Evolutionary conservation across 306 rosid genomes (phyloP).

Genomic region (Delonix regia): DNA sequence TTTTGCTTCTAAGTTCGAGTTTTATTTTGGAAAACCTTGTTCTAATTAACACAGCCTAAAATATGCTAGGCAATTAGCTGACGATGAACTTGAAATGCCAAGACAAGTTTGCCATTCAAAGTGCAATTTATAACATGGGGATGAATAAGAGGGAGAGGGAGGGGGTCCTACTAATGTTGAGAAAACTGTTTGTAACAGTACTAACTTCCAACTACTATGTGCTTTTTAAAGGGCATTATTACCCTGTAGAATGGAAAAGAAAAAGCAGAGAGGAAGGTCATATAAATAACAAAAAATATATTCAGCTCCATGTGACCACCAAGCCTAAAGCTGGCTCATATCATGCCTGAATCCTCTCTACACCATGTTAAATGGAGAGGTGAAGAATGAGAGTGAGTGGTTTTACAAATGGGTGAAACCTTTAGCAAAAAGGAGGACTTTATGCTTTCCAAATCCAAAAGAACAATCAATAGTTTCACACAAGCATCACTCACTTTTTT

Average conservation of each 20-base stretch:
- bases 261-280: constrained; percentile 22
- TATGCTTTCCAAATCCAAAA: constrained; percentile 31
- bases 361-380: constrained; percentile 11
- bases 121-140: constrained; percentile 3
- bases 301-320: constrained; percentile 48
- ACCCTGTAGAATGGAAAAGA: constrained; percentile 24
- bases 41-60: neutral
- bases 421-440: constrained; percentile 41
- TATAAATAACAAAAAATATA: constrained; percentile 48
- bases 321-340: constrained; percentile 38
- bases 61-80: neutral
- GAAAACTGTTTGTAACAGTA: constrained; percentile 27
- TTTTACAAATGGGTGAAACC: constrained; percentile 44
- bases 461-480: constrained; percentile 24
- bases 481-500: constrained; percentile 17
- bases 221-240: constrained; percentile 43
- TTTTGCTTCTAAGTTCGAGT: neutral
- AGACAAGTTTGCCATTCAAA: constrained; percentile 23
- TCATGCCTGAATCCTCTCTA: constrained; percentile 43
- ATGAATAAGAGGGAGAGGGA: constrained; percentile 21
- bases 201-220: constrained; percentile 49
- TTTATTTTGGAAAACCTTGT: neutral
- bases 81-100: neutral
- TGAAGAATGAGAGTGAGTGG: constrained; percentile 36
- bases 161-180: constrained; percentile 24